These are phyloP conservation scores for Xanthoceras sorbifolium DNA, from an alignment of 345 rosid species.

Conservation along the genomic window DNA sequence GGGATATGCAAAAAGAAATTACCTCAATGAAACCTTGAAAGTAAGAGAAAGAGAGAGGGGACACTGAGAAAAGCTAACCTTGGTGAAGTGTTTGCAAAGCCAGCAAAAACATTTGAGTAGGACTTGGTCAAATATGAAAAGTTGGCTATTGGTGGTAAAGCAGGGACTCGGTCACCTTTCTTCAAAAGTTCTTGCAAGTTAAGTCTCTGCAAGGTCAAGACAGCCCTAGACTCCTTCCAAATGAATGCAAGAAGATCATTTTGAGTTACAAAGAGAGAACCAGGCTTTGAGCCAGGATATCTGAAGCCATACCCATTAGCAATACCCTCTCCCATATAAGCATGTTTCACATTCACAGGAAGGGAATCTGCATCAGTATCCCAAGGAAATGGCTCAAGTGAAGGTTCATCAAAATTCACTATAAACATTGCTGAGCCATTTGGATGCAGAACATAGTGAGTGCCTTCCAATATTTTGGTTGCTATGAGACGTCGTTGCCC, in stretches of 20 bases:
- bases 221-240: constrained; percentile 78
- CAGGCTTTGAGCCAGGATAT: constrained; percentile 89
- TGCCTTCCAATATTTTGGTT: constrained; percentile 87
- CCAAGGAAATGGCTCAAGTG: constrained; percentile 70
- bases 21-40: background rate
- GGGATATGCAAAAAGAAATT: background rate
- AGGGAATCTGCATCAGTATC: constrained; percentile 55
- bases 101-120: constrained; percentile 73
- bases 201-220: constrained; percentile 76
- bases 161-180: constrained; percentile 70
- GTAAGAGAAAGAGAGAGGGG: background rate
- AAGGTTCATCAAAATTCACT: constrained; percentile 67
- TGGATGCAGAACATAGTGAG: constrained; percentile 82
- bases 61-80: constrained; percentile 38
- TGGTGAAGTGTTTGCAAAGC: constrained; percentile 55
- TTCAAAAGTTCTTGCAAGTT: constrained; percentile 66
- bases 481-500: constrained; percentile 63
- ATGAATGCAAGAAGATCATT: constrained; percentile 75
- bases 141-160: constrained; percentile 62
- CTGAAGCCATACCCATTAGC: constrained; percentile 92
- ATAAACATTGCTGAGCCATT: constrained; percentile 90
- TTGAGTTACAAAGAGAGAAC: constrained; percentile 63
- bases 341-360: constrained; percentile 47
- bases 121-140: constrained; percentile 80
- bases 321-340: constrained; percentile 76